Percentiles rank a stretch among this genome's conserved stretches.
Conservation (phyloP, 805 yeast genomes). For the Cyberlindnera mrakii region DNA sequence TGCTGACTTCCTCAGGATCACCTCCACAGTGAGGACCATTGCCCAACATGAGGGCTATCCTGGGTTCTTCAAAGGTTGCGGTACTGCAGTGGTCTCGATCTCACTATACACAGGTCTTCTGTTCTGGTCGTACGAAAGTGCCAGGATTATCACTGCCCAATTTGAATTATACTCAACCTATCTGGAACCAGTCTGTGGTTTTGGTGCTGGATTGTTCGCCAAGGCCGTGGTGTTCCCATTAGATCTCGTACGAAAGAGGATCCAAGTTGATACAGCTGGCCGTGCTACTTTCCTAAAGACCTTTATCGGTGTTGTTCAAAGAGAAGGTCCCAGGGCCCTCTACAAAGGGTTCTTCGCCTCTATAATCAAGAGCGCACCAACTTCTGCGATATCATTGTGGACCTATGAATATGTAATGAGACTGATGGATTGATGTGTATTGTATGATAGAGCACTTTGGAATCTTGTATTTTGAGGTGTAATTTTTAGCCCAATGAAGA, state of each 20-base stretch:
- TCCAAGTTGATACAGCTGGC: constrained; percentile 49
- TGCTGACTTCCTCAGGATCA: constrained; percentile 17
- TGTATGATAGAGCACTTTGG: neutral
- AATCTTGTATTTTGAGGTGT: too few species aligned
- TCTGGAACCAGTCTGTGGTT: constrained; percentile 56
- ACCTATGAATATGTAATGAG: constrained; percentile 32
- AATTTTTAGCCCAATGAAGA: too few species aligned
- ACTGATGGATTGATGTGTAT: neutral
- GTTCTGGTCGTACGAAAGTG: constrained; percentile 60
- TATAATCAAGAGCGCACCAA: constrained; percentile 73
- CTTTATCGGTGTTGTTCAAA: constrained; percentile 33
- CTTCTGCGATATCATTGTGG: constrained; percentile 59
- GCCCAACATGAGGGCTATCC: constrained; percentile 33
- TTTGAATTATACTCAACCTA: constrained; percentile 11
- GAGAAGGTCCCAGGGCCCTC: constrained; percentile 62
- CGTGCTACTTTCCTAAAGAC: neutral
- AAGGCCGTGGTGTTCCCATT: constrained; percentile 78
- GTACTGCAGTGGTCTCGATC: constrained; percentile 51
- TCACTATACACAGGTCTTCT: constrained; percentile 69
- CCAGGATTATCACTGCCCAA: constrained; percentile 10
- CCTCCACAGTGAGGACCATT: constrained; percentile 27
- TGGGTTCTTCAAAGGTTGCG: constrained; percentile 46
- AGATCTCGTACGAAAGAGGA: constrained; percentile 73
- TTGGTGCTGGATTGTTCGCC: constrained; percentile 69
- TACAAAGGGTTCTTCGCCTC: constrained; percentile 74